Evolutionary conservation across 257 asterid species (phyloP).

Genomic region (Fraxinus excelsior): DNA sequence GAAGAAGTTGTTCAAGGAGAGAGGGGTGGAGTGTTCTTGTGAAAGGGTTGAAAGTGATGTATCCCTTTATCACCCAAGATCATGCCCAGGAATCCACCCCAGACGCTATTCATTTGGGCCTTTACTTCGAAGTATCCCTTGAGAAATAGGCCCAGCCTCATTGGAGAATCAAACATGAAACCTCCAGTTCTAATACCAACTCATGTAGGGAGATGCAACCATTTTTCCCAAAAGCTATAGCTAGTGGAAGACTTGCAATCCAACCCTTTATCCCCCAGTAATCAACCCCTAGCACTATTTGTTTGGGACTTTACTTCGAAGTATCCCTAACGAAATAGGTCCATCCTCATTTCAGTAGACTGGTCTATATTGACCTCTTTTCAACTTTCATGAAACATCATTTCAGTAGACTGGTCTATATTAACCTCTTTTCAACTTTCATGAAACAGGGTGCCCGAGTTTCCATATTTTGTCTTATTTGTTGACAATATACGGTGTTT

Average conservation of each 20-base stretch:
- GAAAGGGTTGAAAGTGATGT: background rate
- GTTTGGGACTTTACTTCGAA: background rate
- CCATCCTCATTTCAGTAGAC: too few species aligned
- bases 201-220: too few species aligned
- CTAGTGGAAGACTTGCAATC: background rate
- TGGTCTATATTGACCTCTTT: background rate
- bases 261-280: too few species aligned
- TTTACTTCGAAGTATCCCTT: background rate
- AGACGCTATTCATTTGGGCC: background rate
- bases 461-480: conserved; percentile 10
- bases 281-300: background rate
- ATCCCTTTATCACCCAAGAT: background rate
- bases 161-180: too few species aligned
- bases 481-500: background rate
- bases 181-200: too few species aligned
- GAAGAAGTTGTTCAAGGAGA: background rate
- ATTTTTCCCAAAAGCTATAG: background rate
- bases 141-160: too few species aligned
- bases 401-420: background rate
- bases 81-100: background rate
- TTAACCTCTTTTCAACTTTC: background rate
- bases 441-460: background rate
- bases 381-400: background rate
- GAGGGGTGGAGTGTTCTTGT: background rate
- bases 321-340: background rate